Percentiles rank a stretch among this genome's conserved stretches.
These are phyloP conservation scores for Russula abietina DNA, from an alignment of 768 basidiomycete genomes.

Conservation along the genomic window DNA sequence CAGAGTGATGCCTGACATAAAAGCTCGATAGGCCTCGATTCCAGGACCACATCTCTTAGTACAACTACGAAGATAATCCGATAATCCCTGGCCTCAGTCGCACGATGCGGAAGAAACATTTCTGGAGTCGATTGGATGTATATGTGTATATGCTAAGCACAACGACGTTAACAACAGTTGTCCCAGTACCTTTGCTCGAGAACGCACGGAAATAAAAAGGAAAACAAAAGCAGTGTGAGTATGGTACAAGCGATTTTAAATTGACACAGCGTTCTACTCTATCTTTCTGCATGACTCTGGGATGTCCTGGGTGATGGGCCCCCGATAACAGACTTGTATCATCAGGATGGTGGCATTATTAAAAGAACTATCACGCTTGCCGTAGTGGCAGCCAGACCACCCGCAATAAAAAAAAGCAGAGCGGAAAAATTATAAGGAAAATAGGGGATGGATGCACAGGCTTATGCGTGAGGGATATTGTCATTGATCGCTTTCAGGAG, in stretches of 20 bases:
- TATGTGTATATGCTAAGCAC: not conserved
- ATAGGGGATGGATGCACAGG: not conserved
- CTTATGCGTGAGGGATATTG: constrained; percentile 13
- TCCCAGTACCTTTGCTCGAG: not conserved
- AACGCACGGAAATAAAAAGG: constrained; percentile 2
- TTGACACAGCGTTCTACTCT: constrained; percentile 10
- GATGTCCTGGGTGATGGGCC: not conserved
- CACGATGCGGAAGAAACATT: not conserved
- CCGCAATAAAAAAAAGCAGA: constrained; percentile 9
- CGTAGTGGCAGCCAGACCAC: constrained; percentile 3
- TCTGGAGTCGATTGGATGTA: not conserved
- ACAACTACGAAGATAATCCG: too few relatives aligned
- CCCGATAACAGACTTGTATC: constrained; percentile 3
- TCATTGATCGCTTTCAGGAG: constrained; percentile 20
- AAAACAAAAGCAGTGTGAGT: constrained; percentile 13
- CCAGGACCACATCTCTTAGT: too few relatives aligned
- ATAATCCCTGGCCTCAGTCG: not conserved
- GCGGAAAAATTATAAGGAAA: not conserved
- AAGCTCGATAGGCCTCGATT: too few relatives aligned
- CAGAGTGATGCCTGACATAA: too few relatives aligned
- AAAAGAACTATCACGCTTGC: not conserved
- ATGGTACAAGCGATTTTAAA: constrained; percentile 11
- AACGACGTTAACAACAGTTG: not conserved
- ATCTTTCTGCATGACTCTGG: constrained; percentile 3
- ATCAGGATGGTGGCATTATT: not conserved